Evolutionary conservation across 2,329 filamentous ascomycete species (phyloP).

Genomic region (Aureobasidium lini): DNA sequence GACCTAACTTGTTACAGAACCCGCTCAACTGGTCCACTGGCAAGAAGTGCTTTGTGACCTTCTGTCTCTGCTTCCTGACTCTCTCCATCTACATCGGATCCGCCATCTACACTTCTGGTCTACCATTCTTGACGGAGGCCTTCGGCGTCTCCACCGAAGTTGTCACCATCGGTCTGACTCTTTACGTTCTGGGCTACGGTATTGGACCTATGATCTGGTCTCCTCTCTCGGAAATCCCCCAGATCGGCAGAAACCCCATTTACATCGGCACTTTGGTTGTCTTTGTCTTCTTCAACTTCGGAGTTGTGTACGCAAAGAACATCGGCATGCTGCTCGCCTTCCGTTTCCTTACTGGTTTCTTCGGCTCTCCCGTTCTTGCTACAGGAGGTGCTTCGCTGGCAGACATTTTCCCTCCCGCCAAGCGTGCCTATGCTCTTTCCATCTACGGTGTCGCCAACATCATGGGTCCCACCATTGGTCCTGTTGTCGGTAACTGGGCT

Average conservation of each 20-base stretch:
- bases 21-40: slow-evolving; percentile 32
- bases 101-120: slow-evolving; percentile 44
- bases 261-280: slow-evolving; percentile 43
- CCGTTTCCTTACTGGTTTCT: slow-evolving; percentile 46
- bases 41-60: slow-evolving; percentile 39
- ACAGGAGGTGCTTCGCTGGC: slow-evolving; percentile 39
- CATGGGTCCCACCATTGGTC: slow-evolving; percentile 35
- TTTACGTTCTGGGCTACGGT: slow-evolving; percentile 46
- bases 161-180: slow-evolving; percentile 41
- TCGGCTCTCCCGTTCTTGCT: slow-evolving; percentile 39
- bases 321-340: slow-evolving; percentile 47
- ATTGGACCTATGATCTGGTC: slow-evolving; percentile 29
- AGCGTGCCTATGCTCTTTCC: slow-evolving; percentile 33
- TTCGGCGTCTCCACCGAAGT: slow-evolving; percentile 41
- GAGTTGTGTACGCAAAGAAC: slow-evolving; percentile 32
- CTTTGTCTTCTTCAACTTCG: slow-evolving; percentile 45
- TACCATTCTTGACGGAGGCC: slow-evolving; percentile 30
- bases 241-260: slow-evolving; percentile 41
- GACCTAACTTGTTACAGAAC: slow-evolving; percentile 19
- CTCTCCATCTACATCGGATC: slow-evolving; percentile 46
- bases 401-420: slow-evolving; percentile 35
- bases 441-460: slow-evolving; percentile 36
- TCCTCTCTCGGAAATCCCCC: slow-evolving; percentile 44
- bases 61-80: slow-evolving; percentile 42
- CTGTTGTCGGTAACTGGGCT: slow-evolving; percentile 36